Evolutionary conservation across 208 protist genomes (phyloP).

Genomic region (Acanthamoeba castellanii): DNA sequence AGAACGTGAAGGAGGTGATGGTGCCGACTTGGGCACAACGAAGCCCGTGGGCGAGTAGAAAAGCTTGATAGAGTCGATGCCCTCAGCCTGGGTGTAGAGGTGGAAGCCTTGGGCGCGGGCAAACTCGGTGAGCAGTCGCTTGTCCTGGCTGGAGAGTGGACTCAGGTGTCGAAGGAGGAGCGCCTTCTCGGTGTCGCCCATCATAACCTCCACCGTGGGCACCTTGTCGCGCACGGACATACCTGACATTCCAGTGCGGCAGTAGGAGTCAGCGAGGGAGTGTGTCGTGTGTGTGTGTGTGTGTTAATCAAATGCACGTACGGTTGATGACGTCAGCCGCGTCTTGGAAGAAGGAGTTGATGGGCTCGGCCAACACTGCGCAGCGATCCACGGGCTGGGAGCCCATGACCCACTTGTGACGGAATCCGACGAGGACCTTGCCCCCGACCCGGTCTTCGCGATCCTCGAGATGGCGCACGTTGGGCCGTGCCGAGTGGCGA

Average conservation of each 20-base stretch:
- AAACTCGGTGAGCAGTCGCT: slow-evolving; percentile 10
- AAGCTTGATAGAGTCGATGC: background rate
- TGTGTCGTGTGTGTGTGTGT: background rate
- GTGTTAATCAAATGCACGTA: background rate
- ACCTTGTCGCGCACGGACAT: slow-evolving; percentile 4
- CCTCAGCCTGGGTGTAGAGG: background rate
- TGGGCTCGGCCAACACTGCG: slow-evolving; percentile 1
- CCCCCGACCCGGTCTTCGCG: background rate
- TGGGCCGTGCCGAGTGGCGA: slow-evolving; percentile 2
- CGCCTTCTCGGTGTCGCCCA: background rate
- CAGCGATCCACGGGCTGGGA: background rate
- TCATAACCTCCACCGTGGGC: slow-evolving; percentile 53
- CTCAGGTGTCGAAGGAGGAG: slow-evolving; percentile 8
- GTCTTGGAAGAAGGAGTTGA: background rate
- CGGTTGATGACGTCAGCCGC: background rate
- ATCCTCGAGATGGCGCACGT: background rate
- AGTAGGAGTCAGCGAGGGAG: too few relatives aligned
- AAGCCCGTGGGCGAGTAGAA: background rate
- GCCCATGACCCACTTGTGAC: background rate
- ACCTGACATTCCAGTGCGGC: background rate
- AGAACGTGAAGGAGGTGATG: background rate
- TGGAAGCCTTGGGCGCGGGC: background rate
- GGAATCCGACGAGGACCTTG: slow-evolving; percentile 23
- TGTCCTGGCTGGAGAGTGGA: background rate
- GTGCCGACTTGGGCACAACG: background rate